Conservation (phyloP, 345 rosid genomes). For the Litchi chinensis region DNA sequence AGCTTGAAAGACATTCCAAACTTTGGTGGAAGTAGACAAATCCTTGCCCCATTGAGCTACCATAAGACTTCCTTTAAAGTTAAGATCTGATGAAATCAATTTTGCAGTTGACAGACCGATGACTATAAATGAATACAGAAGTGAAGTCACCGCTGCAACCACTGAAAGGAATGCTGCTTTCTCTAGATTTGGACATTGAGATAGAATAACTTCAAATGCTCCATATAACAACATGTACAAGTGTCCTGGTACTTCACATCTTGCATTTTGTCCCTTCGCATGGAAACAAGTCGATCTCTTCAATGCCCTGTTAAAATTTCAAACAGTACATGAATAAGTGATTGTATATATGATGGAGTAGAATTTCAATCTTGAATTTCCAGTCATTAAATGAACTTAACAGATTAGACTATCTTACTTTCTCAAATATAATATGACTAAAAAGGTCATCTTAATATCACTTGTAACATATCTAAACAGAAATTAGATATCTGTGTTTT, state of each 20-base stretch:
- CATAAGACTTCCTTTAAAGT: slow-evolving; percentile 22
- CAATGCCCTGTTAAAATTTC: slow-evolving; percentile 18
- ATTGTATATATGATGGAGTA: too few relatives aligned
- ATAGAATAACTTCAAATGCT: slow-evolving; percentile 36
- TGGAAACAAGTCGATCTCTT: slow-evolving; percentile 36
- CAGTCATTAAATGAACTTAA: too few relatives aligned
- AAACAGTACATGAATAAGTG: background rate
- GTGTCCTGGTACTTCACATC: slow-evolving; percentile 32
- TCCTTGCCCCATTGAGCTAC: background rate
- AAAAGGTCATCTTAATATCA: too few relatives aligned
- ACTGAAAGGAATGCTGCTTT: slow-evolving; percentile 26
- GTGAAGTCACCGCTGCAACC: slow-evolving; percentile 27
- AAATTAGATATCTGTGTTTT: too few relatives aligned
- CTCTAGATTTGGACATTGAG: slow-evolving; percentile 53
- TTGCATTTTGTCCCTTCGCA: slow-evolving; percentile 10
- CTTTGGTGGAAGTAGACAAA: background rate
- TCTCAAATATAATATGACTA: too few relatives aligned
- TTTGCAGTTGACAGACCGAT: slow-evolving; percentile 19
- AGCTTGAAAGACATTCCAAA: slow-evolving; percentile 56
- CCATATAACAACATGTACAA: slow-evolving; percentile 29
- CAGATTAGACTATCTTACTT: too few relatives aligned
- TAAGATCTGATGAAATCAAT: background rate
- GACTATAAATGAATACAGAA: slow-evolving; percentile 25
- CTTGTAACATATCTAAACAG: too few relatives aligned
- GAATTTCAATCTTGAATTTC: too few relatives aligned